A percentile compares a stretch with the other conserved stretches of the same genome.
Conservation (phyloP, 257 asterid genomes). For the Gentiana macrophylla region DNA sequence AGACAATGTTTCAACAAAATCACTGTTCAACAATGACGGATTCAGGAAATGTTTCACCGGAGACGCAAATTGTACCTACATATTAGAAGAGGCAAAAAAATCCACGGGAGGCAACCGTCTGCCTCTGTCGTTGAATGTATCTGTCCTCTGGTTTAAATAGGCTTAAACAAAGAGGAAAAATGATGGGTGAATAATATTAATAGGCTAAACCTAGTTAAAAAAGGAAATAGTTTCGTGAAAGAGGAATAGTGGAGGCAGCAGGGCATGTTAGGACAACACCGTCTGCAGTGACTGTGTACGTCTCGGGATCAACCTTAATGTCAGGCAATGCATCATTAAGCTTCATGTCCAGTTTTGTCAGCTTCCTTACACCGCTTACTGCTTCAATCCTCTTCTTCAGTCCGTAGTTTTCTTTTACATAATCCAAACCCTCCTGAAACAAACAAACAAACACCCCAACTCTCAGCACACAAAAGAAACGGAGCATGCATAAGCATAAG, state of each 20-base stretch:
- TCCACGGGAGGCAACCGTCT: too few relatives aligned
- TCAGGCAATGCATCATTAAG: slow-evolving; percentile 74
- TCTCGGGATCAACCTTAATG: slow-evolving; percentile 77
- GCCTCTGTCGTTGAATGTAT: too few relatives aligned
- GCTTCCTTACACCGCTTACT: slow-evolving; percentile 55
- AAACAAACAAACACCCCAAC: background rate
- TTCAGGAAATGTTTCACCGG: too few relatives aligned
- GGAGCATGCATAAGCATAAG: background rate
- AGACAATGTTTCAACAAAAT: too few relatives aligned
- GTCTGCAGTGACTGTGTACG: slow-evolving; percentile 73
- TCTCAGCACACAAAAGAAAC: background rate
- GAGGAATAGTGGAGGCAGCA: slow-evolving; percentile 65
- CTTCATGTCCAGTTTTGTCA: slow-evolving; percentile 86
- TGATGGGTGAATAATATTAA: background rate
- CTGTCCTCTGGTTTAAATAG: too few relatives aligned
- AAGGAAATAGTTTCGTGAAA: slow-evolving; percentile 77
- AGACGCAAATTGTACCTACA: too few relatives aligned
- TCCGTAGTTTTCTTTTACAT: slow-evolving; percentile 45
- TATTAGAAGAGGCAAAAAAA: too few relatives aligned
- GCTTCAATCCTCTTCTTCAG: slow-evolving; percentile 70
- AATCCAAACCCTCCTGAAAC: slow-evolving; percentile 47
- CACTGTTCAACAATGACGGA: too few relatives aligned
- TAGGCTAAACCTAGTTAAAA: slow-evolving; percentile 23
- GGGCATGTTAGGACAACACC: slow-evolving; percentile 57
- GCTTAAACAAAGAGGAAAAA: too few relatives aligned